Base-by-base conservation (phyloP, 805 yeast species). In the Teunomyces cretensis region DNA sequence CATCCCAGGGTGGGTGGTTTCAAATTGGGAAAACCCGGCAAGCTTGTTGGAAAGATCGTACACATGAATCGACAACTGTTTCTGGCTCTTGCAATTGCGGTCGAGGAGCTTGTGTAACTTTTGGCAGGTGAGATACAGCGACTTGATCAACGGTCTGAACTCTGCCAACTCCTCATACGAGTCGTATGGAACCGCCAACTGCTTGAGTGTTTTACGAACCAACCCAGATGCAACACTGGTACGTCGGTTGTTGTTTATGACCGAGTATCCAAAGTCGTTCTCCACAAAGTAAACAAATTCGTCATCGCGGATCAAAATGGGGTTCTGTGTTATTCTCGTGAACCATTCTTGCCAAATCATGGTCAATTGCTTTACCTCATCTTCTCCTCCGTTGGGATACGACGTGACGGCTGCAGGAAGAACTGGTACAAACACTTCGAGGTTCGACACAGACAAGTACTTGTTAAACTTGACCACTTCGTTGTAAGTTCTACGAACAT, bases 341-440 rank as follows among this genome's bases (percentile, higher is more conserved):
- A 94, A 84, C 99, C 99, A 94, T 50, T 74, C 79, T 63, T 92
- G 98, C 67, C 91, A 76, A 39, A 78, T 77, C 12, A 54, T 54
- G 39, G 75, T 67, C 33, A 88, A 71, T 44, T 80, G 79, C 43
- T 71, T 70, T 41, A 74, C 75, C 57, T 88, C 96, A 50, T 92
- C 97, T 24, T 86, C 86, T 37, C 91, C 87, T 43, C 87, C 87
- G n/a, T 81, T 71, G 19, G 96, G 96, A 58, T 83, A 91, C 14
- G 90, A 77, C 1, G 96, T 86, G 6, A 72, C 76, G 1, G 94
- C 72, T 15, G 74, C 69, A 0, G 98, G 97, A 33, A 94, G 71
- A 5, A 95, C 83, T 0, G 98, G 97, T 3, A 94, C 90, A 66
- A 92, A 90, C 45, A 94, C 91, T 62, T 94, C 98, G 27, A 92